Percentiles rank a stretch among this genome's conserved stretches.
Evolutionary conservation across 2,329 filamentous ascomycete species (phyloP).

Genomic region (Cordyceps tenuipes): DNA sequence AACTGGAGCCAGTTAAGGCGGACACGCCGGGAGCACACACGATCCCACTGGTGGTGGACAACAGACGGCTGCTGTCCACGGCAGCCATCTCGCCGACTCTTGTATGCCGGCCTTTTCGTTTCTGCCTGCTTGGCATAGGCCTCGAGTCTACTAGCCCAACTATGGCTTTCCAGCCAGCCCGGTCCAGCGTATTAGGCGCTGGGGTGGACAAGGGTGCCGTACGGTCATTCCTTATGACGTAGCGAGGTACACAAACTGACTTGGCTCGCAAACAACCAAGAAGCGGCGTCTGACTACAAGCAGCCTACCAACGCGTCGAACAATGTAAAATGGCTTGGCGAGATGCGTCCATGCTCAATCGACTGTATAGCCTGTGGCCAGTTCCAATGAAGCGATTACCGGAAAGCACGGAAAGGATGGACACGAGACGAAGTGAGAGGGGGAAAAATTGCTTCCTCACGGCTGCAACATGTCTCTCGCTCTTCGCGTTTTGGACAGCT

Average conservation of each 20-base stretch:
- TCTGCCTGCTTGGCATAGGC: background rate
- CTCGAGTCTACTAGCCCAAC: background rate
- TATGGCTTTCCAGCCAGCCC: background rate
- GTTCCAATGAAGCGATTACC: background rate
- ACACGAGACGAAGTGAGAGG: background rate
- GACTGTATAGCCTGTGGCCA: background rate
- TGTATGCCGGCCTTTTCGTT: background rate
- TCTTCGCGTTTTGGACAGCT: background rate
- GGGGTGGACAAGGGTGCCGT: slow-evolving; percentile 4
- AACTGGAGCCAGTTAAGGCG: background rate
- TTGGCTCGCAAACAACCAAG: background rate
- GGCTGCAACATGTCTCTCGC: background rate
- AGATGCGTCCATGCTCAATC: background rate
- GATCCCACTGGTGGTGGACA: background rate
- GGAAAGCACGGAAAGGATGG: slow-evolving; percentile 1
- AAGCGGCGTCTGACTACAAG: background rate
- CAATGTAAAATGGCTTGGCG: slow-evolving; percentile 8
- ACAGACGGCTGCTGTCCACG: slow-evolving; percentile 1
- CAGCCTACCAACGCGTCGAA: background rate
- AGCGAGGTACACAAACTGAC: background rate
- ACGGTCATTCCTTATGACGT: slow-evolving; percentile 11
- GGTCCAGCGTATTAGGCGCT: slow-evolving; percentile 1
- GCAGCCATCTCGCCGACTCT: background rate
- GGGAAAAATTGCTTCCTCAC: background rate
- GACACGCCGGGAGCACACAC: slow-evolving; percentile 3